Base-by-base conservation (phyloP, 208 protist genomes). In the Crithidia bombi region DNA sequence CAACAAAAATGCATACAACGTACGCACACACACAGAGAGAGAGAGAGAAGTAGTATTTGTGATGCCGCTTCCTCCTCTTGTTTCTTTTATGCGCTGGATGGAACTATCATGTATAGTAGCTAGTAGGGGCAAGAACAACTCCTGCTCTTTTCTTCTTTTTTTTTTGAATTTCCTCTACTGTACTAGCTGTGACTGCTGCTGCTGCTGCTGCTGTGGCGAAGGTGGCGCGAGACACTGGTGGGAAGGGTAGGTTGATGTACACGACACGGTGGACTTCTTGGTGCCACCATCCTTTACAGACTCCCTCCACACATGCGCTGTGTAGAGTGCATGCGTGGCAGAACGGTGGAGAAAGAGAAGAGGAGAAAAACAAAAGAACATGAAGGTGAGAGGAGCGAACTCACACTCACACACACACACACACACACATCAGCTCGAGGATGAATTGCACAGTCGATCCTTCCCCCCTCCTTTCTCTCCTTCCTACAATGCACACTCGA, bases 21-120 rank as follows among this genome's bases (percentile, higher is more conserved):
- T n/a, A n/a, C n/a, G n/a, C n/a, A n/a, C n/a, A n/a, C n/a, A n/a
- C n/a, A n/a, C n/a, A 14, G 23, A 4, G 30, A 2, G 28, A 30
- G 25, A 23, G 4, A 15, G 33, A 47, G 26, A 44, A 23, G 10
- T n/a, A n/a, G n/a, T n/a, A n/a, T n/a, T n/a, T n/a, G n/a, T n/a
- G n/a, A n/a, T n/a, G n/a, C n/a, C n/a, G n/a, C n/a, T n/a, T n/a
- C n/a, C 44, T 39, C 2, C 47, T 69, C 11, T 58, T 36, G 3
- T 25, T 55, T 58, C 62, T 69, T 58, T 69, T 51, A 30, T 56
- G 36, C 17, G 12, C 43, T 7, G 21, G 21, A 19, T 47, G 17
- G 43, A 7, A 47, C 10, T 15, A 41, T 14, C 38, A 41, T 41
- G 38, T 41, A 41, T 41, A 41, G 6, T 41, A 52, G 17, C 3